Conservation (phyloP, 805 yeast genomes). For the Metschnikowia anglica region DNA sequence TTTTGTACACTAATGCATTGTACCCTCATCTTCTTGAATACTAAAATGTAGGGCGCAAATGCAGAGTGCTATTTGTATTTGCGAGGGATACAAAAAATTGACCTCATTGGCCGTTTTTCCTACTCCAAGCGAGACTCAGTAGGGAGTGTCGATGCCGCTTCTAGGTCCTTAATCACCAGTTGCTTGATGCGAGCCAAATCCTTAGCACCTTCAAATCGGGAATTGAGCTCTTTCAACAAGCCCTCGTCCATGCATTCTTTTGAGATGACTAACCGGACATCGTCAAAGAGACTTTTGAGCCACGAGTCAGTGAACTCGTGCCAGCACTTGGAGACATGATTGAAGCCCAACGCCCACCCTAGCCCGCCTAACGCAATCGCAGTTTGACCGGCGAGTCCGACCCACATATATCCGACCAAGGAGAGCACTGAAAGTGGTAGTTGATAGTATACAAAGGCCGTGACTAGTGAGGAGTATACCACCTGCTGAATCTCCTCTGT, state of each 20-base stretch:
- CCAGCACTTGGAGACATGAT: conserved; percentile 41
- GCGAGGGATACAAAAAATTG: too few species aligned
- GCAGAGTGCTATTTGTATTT: too few species aligned
- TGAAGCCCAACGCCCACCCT: conserved; percentile 45
- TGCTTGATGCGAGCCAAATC: conserved; percentile 17
- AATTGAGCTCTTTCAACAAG: conserved; percentile 33
- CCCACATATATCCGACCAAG: conserved; percentile 31
- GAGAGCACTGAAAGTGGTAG: conserved; percentile 37
- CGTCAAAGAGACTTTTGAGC: conserved; percentile 33
- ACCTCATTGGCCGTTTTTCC: not conserved
- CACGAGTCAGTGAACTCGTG: conserved; percentile 29
- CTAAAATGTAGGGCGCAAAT: too few species aligned
- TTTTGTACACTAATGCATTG: not conserved
- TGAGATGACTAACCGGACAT: conserved; percentile 31
- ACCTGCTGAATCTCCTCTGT: conserved; percentile 38
- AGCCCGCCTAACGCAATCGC: conserved; percentile 34
- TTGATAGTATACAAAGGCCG: conserved; percentile 38
- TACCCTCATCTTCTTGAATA: not conserved
- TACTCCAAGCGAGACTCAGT: not conserved
- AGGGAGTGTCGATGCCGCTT: conserved; percentile 4
- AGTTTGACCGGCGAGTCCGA: conserved; percentile 34
- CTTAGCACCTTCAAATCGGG: conserved; percentile 25
- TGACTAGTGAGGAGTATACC: conserved; percentile 29
- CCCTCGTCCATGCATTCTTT: conserved; percentile 40
- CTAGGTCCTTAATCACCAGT: conserved; percentile 18